Evolutionary conservation across 176 grass and related monocot genomes (phyloP).

Genomic region (Eleusine coracana): DNA sequence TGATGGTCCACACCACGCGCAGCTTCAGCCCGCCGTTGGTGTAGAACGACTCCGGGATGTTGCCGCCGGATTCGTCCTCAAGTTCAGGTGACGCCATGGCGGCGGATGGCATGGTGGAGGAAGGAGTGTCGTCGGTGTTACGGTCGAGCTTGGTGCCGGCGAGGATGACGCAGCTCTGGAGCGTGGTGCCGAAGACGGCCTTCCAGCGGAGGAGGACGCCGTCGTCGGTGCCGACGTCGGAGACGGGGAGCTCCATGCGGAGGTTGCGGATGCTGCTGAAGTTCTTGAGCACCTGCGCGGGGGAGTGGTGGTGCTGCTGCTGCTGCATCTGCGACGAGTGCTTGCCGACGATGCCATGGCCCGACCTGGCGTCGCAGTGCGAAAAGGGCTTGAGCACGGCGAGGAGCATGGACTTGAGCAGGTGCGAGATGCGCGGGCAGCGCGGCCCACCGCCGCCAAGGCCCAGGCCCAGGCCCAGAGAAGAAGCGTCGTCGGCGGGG

Average conservation of each 20-base stretch:
- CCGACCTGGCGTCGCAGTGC: slow-evolving; percentile 51
- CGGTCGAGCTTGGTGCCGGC: slow-evolving; percentile 65
- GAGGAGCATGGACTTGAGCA: slow-evolving; percentile 65
- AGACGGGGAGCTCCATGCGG: slow-evolving; percentile 69
- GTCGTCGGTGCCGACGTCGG: slow-evolving; percentile 67
- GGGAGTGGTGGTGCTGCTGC: slow-evolving; percentile 67
- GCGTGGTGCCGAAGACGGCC: slow-evolving; percentile 71
- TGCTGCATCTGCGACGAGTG: slow-evolving; percentile 24
- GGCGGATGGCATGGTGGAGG: not conserved
- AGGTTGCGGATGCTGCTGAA: slow-evolving; percentile 68
- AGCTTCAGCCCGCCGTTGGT: slow-evolving; percentile 80
- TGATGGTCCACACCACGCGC: slow-evolving; percentile 79
- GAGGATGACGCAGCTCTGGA: slow-evolving; percentile 74
- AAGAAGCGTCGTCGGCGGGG: slow-evolving; percentile 16
- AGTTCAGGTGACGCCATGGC: not conserved
- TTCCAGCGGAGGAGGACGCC: slow-evolving; percentile 65
- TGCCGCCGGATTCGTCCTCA: slow-evolving; percentile 37
- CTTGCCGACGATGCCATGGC: not conserved
- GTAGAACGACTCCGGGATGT: slow-evolving; percentile 80
- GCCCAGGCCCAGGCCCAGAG: no score
- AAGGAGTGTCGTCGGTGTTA: not conserved
- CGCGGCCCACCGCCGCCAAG: slow-evolving; percentile 17
- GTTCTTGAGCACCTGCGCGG: slow-evolving; percentile 80
- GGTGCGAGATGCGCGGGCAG: slow-evolving; percentile 51
- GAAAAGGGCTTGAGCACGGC: slow-evolving; percentile 73